phyloP scores from a whole-genome alignment of 2,329 filamentous ascomycete species.

The Nigrograna mackinnonii region DNA sequence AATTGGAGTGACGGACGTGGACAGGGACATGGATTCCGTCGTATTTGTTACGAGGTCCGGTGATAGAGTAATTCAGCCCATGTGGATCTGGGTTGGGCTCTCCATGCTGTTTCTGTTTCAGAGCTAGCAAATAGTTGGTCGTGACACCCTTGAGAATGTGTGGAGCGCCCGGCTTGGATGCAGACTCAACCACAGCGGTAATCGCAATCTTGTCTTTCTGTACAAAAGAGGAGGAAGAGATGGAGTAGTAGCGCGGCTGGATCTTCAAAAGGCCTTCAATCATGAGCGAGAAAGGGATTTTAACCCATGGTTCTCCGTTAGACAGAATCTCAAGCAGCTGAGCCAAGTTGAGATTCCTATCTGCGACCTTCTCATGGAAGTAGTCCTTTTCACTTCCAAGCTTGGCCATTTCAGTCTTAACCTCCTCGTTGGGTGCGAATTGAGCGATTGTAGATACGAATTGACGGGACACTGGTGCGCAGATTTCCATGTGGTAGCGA shows the following conservation, averaged over 20 bases:
- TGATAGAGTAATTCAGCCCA: constrained; percentile 83
- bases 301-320: constrained; percentile 76
- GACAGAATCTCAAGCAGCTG: constrained; percentile 76
- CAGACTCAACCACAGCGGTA: constrained; percentile 90
- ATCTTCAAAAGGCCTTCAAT: constrained; percentile 94
- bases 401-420: constrained; percentile 85
- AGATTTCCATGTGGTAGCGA: constrained; percentile 96
- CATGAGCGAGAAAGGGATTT: constrained; percentile 89
- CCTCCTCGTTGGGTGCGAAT: constrained; percentile 83
- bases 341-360: constrained; percentile 85
- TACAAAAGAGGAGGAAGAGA: constrained; percentile 92
- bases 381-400: constrained; percentile 94
- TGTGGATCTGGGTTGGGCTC: constrained; percentile 81
- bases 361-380: constrained; percentile 83
- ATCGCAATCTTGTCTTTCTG: constrained; percentile 95
- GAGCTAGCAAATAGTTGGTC: constrained; percentile 91
- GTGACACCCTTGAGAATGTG: constrained; percentile 90
- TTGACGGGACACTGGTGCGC: constrained; percentile 93
- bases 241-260: constrained; percentile 98
- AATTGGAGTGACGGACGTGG: constrained; percentile 96
- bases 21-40: constrained; percentile 93
- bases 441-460: constrained; percentile 85
- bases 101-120: constrained; percentile 96
- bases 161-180: constrained; percentile 73
- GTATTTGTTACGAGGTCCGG: constrained; percentile 93